Conservation (phyloP, 495 filamentous ascomycete species). For the Xylaria telfairii region DNA sequence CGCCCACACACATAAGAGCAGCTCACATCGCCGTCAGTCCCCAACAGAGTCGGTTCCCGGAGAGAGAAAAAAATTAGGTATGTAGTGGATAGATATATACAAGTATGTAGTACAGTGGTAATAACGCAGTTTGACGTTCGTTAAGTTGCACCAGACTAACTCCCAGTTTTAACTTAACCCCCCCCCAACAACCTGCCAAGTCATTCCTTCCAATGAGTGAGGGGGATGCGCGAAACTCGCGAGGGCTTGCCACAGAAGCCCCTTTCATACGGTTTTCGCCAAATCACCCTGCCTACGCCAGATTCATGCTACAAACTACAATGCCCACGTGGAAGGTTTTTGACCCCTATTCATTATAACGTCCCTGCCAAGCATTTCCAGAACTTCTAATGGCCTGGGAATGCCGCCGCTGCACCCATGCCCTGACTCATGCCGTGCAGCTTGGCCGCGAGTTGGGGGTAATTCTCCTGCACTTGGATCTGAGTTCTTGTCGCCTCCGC, state of each 20-base stretch:
- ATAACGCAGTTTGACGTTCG: not conserved
- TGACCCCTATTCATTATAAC: not conserved
- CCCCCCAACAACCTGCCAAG: not conserved
- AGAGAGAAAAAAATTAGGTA: constrained; percentile 3
- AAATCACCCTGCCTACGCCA: constrained; percentile 18
- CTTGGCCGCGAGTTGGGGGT: constrained; percentile 87
- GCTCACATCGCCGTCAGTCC: not conserved
- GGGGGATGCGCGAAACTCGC: constrained; percentile 15
- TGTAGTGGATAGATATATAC: constrained; percentile 21
- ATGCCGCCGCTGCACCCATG: constrained; percentile 33
- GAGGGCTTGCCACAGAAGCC: constrained; percentile 9
- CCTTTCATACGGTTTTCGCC: constrained; percentile 15
- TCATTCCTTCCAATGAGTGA: constrained; percentile 14
- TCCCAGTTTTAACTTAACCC: not conserved
- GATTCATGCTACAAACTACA: constrained; percentile 13
- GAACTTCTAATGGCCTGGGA: constrained; percentile 29
- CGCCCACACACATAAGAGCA: not conserved
- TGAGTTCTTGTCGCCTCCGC: constrained; percentile 97
- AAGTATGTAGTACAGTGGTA: constrained; percentile 21
- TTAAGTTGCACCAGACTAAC: constrained; percentile 6
- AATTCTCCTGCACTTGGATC: constrained; percentile 96
- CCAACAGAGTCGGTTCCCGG: not conserved
- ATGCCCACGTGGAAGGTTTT: not conserved
- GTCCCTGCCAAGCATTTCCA: not conserved
- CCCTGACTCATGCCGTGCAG: constrained; percentile 71